These are phyloP conservation scores for Linderina pennispora DNA, from an alignment of 192 early-diverging fungal genomes.

Conservation along the genomic window DNA sequence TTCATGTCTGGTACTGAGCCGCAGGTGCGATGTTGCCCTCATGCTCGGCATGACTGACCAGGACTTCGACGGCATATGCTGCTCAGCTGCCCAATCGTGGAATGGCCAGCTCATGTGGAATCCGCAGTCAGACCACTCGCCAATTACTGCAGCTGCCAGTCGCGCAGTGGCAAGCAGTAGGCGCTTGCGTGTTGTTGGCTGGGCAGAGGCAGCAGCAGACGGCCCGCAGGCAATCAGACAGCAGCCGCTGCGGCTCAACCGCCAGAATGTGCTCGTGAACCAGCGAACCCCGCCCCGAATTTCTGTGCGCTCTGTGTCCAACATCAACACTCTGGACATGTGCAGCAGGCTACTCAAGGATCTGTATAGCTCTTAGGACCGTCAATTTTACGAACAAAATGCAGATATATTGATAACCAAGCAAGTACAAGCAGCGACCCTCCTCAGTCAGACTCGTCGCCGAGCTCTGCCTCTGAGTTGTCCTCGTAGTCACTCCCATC, in stretches of 20 bases:
- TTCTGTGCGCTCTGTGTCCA: conserved; percentile 3
- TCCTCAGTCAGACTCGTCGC: no score
- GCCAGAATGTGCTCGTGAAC: conserved; percentile 4
- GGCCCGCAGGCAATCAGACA: conserved; percentile 1
- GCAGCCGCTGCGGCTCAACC: conserved; percentile 26
- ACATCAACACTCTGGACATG: conserved; percentile 4
- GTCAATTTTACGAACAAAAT: no score
- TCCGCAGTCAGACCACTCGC: conserved; percentile 2
- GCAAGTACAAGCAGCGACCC: no score
- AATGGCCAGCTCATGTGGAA: conserved; percentile 31
- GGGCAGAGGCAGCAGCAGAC: conserved; percentile 8
- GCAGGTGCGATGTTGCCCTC: not conserved
- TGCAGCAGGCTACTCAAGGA: conserved; percentile 15
- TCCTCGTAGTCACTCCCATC: conserved; percentile 1
- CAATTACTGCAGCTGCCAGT: no score
- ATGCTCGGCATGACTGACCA: conserved; percentile 2
- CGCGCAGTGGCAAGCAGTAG: not conserved
- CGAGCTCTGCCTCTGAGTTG: no score
- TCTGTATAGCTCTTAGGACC: no score
- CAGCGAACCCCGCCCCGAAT: conserved; percentile 10
- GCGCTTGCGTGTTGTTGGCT: not conserved
- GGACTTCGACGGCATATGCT: conserved; percentile 7
- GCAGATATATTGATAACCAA: no score
- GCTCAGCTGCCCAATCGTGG: conserved; percentile 15
- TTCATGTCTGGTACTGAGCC: conserved; percentile 3